Evolutionary conservation across 371 early-diverging fungal genomes (phyloP).

Genomic region (Zychaea mexicana): DNA sequence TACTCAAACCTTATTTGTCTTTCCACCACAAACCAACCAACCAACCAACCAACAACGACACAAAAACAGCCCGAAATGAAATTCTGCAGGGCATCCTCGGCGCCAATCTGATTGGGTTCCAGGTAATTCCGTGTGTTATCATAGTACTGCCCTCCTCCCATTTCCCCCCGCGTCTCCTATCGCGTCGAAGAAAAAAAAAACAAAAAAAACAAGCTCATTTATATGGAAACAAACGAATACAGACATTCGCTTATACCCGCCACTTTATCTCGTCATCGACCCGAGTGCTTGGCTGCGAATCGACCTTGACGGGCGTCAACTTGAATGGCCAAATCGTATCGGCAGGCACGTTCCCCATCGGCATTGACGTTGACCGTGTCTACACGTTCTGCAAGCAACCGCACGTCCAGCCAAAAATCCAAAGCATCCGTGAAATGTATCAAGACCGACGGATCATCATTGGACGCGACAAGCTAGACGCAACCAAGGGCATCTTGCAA

Average conservation of each 20-base stretch:
- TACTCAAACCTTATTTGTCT: not conserved
- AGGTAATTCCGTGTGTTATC: constrained; percentile 40
- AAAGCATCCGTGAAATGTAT: constrained; percentile 84
- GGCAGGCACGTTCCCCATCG: constrained; percentile 97
- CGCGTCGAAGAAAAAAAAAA: not conserved
- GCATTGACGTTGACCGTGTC: constrained; percentile 87
- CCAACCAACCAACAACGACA: not conserved
- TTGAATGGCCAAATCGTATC: constrained; percentile 74
- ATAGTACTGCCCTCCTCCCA: not conserved
- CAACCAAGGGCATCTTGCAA: constrained; percentile 98
- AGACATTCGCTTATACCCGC: constrained; percentile 96
- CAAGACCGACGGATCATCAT: constrained; percentile 93
- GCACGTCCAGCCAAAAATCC: constrained; percentile 73
- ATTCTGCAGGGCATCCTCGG: constrained; percentile 94
- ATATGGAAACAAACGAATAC: constrained; percentile 16
- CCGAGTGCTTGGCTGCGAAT: constrained; percentile 90
- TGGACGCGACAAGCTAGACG: constrained; percentile 98
- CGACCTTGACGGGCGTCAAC: constrained; percentile 84
- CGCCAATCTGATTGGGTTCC: constrained; percentile 92
- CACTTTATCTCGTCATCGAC: constrained; percentile 96
- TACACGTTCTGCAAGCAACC: constrained; percentile 49
- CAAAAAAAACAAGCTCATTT: constrained; percentile 18
- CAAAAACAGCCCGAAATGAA: constrained; percentile 73
- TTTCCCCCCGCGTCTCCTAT: too few relatives aligned
- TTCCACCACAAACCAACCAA: not conserved